Evolutionary conservation across 345 rosid species (phyloP).

Genomic region (Aquilaria sinensis): DNA sequence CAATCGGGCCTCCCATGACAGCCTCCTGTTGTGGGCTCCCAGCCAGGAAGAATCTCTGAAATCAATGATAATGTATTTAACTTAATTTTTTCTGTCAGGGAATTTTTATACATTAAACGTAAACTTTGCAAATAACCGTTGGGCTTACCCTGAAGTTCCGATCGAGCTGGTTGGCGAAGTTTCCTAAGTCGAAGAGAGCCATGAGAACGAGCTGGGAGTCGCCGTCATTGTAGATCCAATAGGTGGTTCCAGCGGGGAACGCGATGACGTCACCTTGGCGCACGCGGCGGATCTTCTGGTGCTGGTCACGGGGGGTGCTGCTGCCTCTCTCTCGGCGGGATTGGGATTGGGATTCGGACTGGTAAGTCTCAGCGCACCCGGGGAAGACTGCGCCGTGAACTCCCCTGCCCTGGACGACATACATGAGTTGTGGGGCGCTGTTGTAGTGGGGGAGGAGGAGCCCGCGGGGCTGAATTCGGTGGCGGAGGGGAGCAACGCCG

Average conservation of each 20-base stretch:
- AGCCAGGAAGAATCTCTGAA: slow-evolving; percentile 36
- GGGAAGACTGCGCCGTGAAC: not conserved
- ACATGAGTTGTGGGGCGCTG: slow-evolving; percentile 26
- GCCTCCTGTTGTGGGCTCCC: slow-evolving; percentile 30
- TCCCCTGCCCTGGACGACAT: slow-evolving; percentile 31
- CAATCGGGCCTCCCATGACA: not conserved
- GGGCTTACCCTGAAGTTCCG: slow-evolving; percentile 18
- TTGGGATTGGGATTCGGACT: not conserved
- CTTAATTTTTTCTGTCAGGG: no score
- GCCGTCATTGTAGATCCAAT: slow-evolving; percentile 41
- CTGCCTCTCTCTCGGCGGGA: no score
- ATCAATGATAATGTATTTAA: not conserved
- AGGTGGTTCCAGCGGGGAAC: slow-evolving; percentile 28
- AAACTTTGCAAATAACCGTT: not conserved
- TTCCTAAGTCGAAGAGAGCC: slow-evolving; percentile 19
- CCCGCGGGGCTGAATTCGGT: slow-evolving; percentile 18
- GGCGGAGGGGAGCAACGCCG: slow-evolving; percentile 31
- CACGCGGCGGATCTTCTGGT: slow-evolving; percentile 20
- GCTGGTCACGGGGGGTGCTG: slow-evolving; percentile 9
- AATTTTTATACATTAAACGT: no score
- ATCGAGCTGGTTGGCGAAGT: slow-evolving; percentile 34
- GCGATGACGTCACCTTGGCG: slow-evolving; percentile 32
- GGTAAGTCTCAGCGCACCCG: not conserved
- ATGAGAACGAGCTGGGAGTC: slow-evolving; percentile 21
- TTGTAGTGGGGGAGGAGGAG: slow-evolving; percentile 31